Evolutionary conservation across 108 stramenopile genomes (phyloP).

Genomic region (Cyclotella atomus): DNA sequence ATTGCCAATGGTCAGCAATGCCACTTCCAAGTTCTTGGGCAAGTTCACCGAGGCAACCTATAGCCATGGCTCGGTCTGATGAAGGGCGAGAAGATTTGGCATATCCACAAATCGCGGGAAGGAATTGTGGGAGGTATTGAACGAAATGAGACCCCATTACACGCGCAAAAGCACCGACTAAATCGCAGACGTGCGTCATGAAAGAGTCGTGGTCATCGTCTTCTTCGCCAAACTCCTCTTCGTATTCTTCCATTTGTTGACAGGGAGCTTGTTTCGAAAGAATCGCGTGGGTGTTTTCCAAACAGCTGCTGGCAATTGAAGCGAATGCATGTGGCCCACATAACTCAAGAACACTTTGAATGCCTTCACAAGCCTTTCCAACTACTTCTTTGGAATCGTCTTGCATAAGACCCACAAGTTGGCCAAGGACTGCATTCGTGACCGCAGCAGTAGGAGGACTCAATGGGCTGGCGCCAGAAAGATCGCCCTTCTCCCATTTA

Average conservation of each 20-base stretch:
- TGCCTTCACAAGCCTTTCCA: constrained; percentile 88
- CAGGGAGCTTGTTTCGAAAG: constrained; percentile 82
- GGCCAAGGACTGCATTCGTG: constrained; percentile 71
- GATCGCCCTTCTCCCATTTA: constrained; percentile 88
- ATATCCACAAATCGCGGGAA: constrained; percentile 89
- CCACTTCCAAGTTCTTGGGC: constrained; percentile 82
- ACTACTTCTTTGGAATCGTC: constrained; percentile 87
- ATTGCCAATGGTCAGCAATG: constrained; percentile 80
- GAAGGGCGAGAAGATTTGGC: constrained; percentile 89
- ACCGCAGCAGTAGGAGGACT: constrained; percentile 72
- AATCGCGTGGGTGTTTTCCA: constrained; percentile 68
- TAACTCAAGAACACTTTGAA: constrained; percentile 86
- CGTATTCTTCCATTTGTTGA: constrained; percentile 65
- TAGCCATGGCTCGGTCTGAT: constrained; percentile 93
- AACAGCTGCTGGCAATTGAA: constrained; percentile 69
- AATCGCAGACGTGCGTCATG: constrained; percentile 91
- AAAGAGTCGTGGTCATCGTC: constrained; percentile 95
- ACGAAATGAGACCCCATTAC: constrained; percentile 86
- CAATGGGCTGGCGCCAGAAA: constrained; percentile 67
- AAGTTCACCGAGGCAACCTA: constrained; percentile 95
- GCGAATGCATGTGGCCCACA: constrained; percentile 84
- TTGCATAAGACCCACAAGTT: constrained; percentile 79
- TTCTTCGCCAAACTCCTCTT: constrained; percentile 76
- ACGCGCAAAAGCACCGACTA: constrained; percentile 83
- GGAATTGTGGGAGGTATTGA: constrained; percentile 82